Conservation (phyloP, 2,329 filamentous ascomycete species). For the Penicillium capsulatum region DNA sequence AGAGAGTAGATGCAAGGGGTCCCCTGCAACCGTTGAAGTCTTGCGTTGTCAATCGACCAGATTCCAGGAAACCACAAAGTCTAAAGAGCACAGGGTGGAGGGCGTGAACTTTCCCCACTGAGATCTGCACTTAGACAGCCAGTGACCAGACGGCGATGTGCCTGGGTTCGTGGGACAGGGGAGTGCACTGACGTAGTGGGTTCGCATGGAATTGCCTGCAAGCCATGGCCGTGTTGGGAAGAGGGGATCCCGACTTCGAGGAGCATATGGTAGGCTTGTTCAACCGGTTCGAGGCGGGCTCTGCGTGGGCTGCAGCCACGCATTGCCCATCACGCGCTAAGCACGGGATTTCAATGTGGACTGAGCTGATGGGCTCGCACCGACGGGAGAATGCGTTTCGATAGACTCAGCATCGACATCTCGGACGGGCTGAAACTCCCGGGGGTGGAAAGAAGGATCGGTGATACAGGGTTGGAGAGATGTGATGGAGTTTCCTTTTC, state of each 20-base stretch:
- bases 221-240: background rate
- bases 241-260: background rate
- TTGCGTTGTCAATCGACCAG: slow-evolving; percentile 1
- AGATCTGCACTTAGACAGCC: slow-evolving; percentile 1
- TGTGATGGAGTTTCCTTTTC: slow-evolving; percentile 1
- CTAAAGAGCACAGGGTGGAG: too few species aligned
- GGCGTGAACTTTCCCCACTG: background rate
- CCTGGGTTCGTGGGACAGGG: slow-evolving; percentile 6
- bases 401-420: slow-evolving; percentile 1
- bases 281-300: slow-evolving; percentile 8
- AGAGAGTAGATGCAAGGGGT: slow-evolving; percentile 6
- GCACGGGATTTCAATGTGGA: slow-evolving; percentile 17
- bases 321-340: slow-evolving; percentile 29
- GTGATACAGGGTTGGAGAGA: background rate
- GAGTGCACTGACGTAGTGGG: background rate
- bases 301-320: slow-evolving; percentile 25
- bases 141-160: slow-evolving; percentile 10
- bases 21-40: slow-evolving; percentile 11
- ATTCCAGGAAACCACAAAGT: background rate
- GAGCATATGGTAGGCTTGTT: slow-evolving; percentile 2
- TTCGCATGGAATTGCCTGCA: background rate
- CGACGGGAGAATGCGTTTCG: slow-evolving; percentile 8
- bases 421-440: slow-evolving; percentile 1
- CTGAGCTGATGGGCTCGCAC: slow-evolving; percentile 15
- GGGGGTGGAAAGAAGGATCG: background rate